Percentiles rank a stretch among this genome's conserved stretches.
phyloP scores from a whole-genome alignment of 2,329 filamentous ascomycete species.

The Geosmithia morbida region DNA sequence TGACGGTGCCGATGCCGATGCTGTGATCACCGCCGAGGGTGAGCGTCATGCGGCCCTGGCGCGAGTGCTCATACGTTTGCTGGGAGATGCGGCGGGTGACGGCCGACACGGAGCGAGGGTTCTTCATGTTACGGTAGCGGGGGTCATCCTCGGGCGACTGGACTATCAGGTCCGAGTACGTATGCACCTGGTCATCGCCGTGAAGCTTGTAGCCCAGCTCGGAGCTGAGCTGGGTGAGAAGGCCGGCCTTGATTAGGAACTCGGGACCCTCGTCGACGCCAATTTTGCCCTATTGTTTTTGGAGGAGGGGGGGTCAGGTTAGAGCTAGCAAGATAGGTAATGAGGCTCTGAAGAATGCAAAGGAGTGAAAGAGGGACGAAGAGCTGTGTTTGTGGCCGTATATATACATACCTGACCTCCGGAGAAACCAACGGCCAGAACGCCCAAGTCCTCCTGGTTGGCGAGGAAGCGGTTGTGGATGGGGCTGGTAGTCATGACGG shows the following conservation, averaged over 20 bases:
- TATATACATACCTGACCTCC: constrained; percentile 66
- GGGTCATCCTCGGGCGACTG: constrained; percentile 55
- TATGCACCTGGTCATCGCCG: constrained; percentile 71
- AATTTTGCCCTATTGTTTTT: constrained; percentile 53
- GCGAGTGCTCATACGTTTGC: constrained; percentile 80
- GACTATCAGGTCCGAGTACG: constrained; percentile 64
- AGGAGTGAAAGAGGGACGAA: neutral
- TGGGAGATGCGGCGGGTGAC: constrained; percentile 68
- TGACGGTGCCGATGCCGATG: constrained; percentile 88
- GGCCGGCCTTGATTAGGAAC: constrained; percentile 76
- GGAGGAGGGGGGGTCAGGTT: constrained; percentile 2
- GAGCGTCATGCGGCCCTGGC: constrained; percentile 70
- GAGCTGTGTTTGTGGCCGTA: neutral
- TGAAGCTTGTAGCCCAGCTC: constrained; percentile 83
- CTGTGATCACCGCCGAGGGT: constrained; percentile 94
- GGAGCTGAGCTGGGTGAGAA: constrained; percentile 67
- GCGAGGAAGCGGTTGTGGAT: constrained; percentile 62
- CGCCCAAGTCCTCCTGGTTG: constrained; percentile 64
- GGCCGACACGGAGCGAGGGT: constrained; percentile 70
- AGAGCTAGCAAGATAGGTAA: neutral
- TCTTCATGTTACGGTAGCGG: constrained; percentile 85
- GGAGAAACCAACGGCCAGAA: constrained; percentile 92
- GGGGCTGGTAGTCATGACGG: constrained; percentile 24
- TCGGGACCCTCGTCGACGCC: constrained; percentile 85
- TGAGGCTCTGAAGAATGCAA: neutral